Percentiles rank a stretch among this genome's conserved stretches.
phyloP scores from a whole-genome alignment of 257 asterid genomes.

The Solanum chiquidenum region DNA sequence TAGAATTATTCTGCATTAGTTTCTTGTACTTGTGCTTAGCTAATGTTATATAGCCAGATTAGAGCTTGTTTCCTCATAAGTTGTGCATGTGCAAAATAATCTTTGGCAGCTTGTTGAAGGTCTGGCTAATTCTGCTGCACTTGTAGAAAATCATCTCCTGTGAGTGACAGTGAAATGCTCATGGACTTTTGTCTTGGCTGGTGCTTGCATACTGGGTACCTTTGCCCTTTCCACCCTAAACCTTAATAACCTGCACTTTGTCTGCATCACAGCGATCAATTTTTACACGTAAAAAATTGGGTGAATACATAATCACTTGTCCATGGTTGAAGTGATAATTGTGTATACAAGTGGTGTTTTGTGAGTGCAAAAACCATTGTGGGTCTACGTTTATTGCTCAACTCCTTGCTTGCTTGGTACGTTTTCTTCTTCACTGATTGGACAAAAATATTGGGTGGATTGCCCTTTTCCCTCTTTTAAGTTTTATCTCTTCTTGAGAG shows the following conservation, averaged over 20 bases:
- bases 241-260: not conserved
- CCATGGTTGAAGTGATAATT: not conserved
- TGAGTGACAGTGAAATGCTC: not conserved
- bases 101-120: not conserved
- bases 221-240: not conserved
- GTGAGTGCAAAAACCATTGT: not conserved
- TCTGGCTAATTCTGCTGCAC: not conserved
- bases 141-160: not conserved
- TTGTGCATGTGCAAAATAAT: not conserved
- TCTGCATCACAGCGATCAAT: not conserved
- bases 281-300: not conserved
- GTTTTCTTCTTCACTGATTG: too few relatives aligned
- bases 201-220: not conserved
- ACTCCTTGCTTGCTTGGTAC: too few relatives aligned
- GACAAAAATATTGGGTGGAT: too few relatives aligned
- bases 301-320: not conserved
- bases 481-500: too few relatives aligned
- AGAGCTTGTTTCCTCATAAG: not conserved
- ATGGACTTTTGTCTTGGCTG: not conserved
- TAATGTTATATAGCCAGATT: not conserved
- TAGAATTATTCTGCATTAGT: not conserved
- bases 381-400: too few relatives aligned
- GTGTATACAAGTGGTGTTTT: not conserved
- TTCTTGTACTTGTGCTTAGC: not conserved
- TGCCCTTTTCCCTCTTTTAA: too few relatives aligned